phyloP scores from a whole-genome alignment of 1,284 basidiomycete species.

The Melampsora larici-populina region DNA sequence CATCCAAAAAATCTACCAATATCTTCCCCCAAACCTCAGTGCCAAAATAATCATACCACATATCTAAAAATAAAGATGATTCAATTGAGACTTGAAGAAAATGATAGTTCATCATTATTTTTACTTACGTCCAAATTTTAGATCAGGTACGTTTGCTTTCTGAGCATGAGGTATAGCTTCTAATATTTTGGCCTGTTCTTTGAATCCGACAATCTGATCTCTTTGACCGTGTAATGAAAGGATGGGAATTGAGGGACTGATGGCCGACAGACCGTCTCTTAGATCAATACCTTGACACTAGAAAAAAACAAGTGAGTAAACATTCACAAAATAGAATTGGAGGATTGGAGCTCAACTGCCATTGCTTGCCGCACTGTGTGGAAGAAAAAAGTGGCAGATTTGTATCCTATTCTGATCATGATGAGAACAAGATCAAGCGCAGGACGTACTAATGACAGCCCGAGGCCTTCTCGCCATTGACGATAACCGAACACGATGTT shows the following conservation, averaged over 20 bases:
- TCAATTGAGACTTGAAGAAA: not conserved
- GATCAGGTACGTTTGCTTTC: not conserved
- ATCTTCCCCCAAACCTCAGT: conserved; percentile 42
- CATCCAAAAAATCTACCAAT: conserved; percentile 43
- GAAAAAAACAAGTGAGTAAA: not conserved
- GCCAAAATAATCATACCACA: conserved; percentile 47
- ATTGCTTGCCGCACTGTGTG: not conserved
- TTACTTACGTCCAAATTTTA: not conserved
- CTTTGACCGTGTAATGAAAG: not conserved
- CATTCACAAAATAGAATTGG: not conserved
- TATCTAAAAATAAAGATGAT: not conserved
- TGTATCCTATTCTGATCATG: not conserved
- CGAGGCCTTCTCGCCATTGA: not conserved
- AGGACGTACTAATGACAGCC: not conserved
- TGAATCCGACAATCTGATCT: not conserved
- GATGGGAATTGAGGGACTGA: not conserved
- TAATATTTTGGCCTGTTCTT: not conserved
- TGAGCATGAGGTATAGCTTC: not conserved
- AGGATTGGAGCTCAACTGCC: not conserved
- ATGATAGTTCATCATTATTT: not conserved
- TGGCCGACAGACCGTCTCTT: not conserved
- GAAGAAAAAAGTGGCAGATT: too few species aligned
- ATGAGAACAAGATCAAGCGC: not conserved
- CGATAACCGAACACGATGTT: not conserved
- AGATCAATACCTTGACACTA: not conserved